Conservation (phyloP, 2,329 filamentous ascomycete genomes). For the Cadophora gregata region DNA sequence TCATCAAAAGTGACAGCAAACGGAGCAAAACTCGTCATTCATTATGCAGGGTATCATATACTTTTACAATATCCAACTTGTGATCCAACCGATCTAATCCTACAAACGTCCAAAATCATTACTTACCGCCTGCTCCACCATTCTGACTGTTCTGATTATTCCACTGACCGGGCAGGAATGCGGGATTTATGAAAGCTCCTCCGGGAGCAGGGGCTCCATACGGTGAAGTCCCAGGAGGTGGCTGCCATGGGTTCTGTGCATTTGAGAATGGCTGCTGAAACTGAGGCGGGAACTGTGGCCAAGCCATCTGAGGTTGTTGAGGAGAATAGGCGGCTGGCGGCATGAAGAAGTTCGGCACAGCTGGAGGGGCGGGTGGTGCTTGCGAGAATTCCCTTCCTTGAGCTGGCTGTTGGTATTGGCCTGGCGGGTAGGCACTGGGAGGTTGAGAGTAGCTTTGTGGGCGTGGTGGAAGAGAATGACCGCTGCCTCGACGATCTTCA, state of each 20-base stretch:
- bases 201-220: slow-evolving; percentile 23
- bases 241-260: slow-evolving; percentile 33
- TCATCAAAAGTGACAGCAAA: not conserved
- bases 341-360: slow-evolving; percentile 23
- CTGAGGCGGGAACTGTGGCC: slow-evolving; percentile 36
- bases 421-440: slow-evolving; percentile 12
- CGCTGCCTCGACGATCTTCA: slow-evolving; percentile 32
- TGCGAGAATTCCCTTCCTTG: slow-evolving; percentile 25
- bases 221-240: slow-evolving; percentile 26
- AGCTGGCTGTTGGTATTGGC: slow-evolving; percentile 16
- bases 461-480: slow-evolving; percentile 34
- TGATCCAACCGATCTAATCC: slow-evolving; percentile 12
- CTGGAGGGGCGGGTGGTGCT: slow-evolving; percentile 17
- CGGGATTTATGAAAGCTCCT: slow-evolving; percentile 43
- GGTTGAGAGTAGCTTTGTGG: slow-evolving; percentile 25
- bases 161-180: slow-evolving; percentile 40
- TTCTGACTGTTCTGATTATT: slow-evolving; percentile 33
- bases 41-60: slow-evolving; percentile 25
- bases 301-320: slow-evolving; percentile 37
- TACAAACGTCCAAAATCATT: slow-evolving; percentile 10
- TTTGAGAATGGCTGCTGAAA: slow-evolving; percentile 34
- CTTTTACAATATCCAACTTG: slow-evolving; percentile 24
- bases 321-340: slow-evolving; percentile 32
- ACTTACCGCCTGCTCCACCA: slow-evolving; percentile 26
- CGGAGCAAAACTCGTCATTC: slow-evolving; percentile 7